phyloP scores from a whole-genome alignment of 805 yeast species.

The Zygosaccharomyces bailii region DNA sequence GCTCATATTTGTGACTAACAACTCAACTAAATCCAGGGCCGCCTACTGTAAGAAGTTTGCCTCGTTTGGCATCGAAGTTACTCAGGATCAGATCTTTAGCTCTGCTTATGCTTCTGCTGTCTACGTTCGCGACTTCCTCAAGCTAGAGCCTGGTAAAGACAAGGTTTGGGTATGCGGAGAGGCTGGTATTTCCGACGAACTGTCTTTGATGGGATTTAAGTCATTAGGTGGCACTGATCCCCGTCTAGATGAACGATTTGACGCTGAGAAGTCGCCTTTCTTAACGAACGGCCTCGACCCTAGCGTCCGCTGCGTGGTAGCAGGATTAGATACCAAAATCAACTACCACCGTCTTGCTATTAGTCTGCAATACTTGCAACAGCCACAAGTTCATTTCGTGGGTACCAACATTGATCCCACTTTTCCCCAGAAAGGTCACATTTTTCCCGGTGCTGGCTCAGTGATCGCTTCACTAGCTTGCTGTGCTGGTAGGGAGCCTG shows the following conservation, averaged over 20 bases:
- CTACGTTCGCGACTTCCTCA: conserved; percentile 70
- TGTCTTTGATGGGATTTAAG: conserved; percentile 66
- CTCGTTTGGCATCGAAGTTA: conserved; percentile 45
- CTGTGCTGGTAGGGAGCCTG: conserved; percentile 79
- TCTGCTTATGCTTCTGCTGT: conserved; percentile 90
- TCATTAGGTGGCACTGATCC: conserved; percentile 85
- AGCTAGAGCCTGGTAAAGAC: conserved; percentile 62
- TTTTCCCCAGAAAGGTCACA: conserved; percentile 80
- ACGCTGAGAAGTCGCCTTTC: conserved; percentile 53
- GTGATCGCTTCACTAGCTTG: conserved; percentile 71
- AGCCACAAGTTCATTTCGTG: conserved; percentile 57
- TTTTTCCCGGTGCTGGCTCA: conserved; percentile 95
- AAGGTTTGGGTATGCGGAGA: conserved; percentile 93
- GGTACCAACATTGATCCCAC: conserved; percentile 97
- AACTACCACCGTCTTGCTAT: conserved; percentile 80
- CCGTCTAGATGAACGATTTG: conserved; percentile 48
- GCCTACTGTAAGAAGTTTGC: conserved; percentile 75
- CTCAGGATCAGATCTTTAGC: conserved; percentile 75
- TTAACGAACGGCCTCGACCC: conserved; percentile 53
- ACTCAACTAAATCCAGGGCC: conserved; percentile 83
- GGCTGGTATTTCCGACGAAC: conserved; percentile 77
- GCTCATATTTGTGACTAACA: conserved; percentile 88
- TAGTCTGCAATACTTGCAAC: conserved; percentile 73
- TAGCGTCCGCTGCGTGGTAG: conserved; percentile 80
- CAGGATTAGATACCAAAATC: conserved; percentile 74